A percentile compares a stretch with the other conserved stretches of the same genome.
phyloP scores from a whole-genome alignment of 2,329 filamentous ascomycete genomes.

The Leptographium wingfieldii region DNA sequence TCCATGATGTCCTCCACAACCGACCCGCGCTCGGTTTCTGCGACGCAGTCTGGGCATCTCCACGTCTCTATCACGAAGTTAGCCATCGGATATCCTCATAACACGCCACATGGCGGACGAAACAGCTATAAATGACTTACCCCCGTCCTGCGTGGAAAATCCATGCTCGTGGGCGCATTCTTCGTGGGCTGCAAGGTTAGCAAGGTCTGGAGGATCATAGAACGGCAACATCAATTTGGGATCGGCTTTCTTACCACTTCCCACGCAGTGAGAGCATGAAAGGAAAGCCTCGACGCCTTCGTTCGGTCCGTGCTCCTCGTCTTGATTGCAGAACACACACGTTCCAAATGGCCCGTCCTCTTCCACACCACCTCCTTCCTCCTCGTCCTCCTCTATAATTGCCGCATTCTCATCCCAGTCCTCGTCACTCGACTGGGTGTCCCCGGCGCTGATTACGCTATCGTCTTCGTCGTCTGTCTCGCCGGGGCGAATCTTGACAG shows the following conservation, averaged over 20 bases:
- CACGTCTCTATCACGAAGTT: constrained; percentile 24
- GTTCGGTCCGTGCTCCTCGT: constrained; percentile 70
- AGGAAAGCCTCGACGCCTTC: constrained; percentile 73
- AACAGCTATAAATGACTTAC: constrained; percentile 31
- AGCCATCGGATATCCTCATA: not conserved
- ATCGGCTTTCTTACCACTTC: constrained; percentile 55
- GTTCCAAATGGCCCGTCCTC: constrained; percentile 31
- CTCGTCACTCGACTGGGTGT: constrained; percentile 34
- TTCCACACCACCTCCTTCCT: constrained; percentile 42
- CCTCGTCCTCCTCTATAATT: constrained; percentile 34
- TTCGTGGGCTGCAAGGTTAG: constrained; percentile 61
- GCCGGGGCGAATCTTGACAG: constrained; percentile 42
- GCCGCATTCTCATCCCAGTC: constrained; percentile 47
- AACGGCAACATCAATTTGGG: not conserved
- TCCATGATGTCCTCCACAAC: constrained; percentile 13
- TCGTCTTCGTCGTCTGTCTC: constrained; percentile 34
- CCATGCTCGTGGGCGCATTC: constrained; percentile 71
- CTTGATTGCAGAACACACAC: constrained; percentile 66
- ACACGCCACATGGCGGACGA: not conserved
- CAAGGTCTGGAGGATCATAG: constrained; percentile 8
- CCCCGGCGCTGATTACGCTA: constrained; percentile 26
- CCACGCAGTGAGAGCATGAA: constrained; percentile 63
- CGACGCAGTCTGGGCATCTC: constrained; percentile 39
- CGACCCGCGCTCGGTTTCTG: constrained; percentile 19
- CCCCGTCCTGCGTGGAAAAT: constrained; percentile 47